Conservation (phyloP, 1,284 basidiomycete species). For the Kalmanozyma brasiliensis region DNA sequence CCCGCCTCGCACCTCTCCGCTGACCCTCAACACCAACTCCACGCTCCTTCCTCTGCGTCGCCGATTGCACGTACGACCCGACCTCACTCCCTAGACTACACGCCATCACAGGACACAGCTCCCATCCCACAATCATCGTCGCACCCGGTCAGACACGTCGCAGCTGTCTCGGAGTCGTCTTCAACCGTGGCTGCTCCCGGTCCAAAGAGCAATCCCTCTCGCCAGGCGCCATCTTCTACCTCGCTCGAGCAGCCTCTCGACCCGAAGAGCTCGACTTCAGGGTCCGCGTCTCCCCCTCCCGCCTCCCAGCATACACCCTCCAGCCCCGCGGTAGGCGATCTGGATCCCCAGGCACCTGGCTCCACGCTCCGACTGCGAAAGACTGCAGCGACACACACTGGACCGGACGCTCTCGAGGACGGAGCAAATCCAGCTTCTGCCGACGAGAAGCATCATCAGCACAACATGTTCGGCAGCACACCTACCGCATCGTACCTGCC, state of each 20-base stretch:
- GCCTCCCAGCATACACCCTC: slow-evolving; percentile 1
- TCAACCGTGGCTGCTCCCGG: too few relatives aligned
- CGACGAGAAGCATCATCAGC: not conserved
- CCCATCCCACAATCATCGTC: too few relatives aligned
- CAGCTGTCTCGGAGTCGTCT: too few relatives aligned
- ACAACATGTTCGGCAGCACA: slow-evolving; percentile 38
- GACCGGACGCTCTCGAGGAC: too few relatives aligned
- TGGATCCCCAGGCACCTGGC: not conserved
- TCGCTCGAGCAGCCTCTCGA: slow-evolving; percentile 2
- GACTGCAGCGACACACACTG: not conserved
- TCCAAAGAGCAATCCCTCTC: too few relatives aligned
- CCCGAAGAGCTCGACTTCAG: not conserved
- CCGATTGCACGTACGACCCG: too few relatives aligned
- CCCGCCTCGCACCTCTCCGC: slow-evolving; percentile 2
- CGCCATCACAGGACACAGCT: too few relatives aligned
- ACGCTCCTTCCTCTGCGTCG: not conserved
- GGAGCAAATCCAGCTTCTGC: not conserved
- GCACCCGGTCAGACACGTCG: too few relatives aligned
- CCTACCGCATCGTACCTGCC: slow-evolving; percentile 38
- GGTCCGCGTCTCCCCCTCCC: not conserved
- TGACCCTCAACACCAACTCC: not conserved
- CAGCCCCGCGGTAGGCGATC: not conserved
- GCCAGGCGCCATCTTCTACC: not conserved
- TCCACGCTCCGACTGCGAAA: slow-evolving; percentile 34
- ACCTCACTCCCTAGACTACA: too few relatives aligned